phyloP scores from a whole-genome alignment of 2,329 filamentous ascomycete species.

The Aspergillus ruber region DNA sequence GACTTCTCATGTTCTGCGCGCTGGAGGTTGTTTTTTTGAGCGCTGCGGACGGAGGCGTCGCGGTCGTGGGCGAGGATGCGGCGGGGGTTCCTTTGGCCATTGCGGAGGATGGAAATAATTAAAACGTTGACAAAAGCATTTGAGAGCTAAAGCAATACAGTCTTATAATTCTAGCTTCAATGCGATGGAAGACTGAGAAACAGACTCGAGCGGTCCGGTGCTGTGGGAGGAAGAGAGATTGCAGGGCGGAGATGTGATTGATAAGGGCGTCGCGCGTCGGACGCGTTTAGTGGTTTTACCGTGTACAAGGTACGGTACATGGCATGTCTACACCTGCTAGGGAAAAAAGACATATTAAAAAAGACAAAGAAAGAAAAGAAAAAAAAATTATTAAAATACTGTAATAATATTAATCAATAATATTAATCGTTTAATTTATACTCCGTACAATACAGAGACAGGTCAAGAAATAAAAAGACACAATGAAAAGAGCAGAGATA shows the following conservation, averaged over 20 bases:
- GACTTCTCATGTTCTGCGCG: constrained; percentile 50
- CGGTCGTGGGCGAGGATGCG: constrained; percentile 29
- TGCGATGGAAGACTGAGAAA: not conserved
- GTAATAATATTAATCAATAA: too few relatives aligned
- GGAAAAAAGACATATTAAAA: too few relatives aligned
- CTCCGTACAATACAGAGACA: too few relatives aligned
- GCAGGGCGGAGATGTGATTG: constrained; percentile 7
- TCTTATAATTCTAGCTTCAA: too few relatives aligned
- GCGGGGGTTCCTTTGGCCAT: constrained; percentile 34
- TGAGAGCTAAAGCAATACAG: not conserved
- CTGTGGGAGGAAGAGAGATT: constrained; percentile 4
- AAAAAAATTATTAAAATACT: too few relatives aligned
- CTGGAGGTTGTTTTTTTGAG: constrained; percentile 37
- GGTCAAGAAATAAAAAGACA: too few relatives aligned
- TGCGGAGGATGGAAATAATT: constrained; percentile 7
- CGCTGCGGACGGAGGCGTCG: constrained; percentile 29
- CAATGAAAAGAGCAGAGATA: too few relatives aligned
- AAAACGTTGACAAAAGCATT: not conserved
- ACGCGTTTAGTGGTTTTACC: constrained; percentile 32
- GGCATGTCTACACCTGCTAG: too few relatives aligned
- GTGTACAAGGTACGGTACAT: too few relatives aligned
- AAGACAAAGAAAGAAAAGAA: too few relatives aligned
- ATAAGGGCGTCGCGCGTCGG: constrained; percentile 26
- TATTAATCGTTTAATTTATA: too few relatives aligned
- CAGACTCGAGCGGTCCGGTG: constrained; percentile 2